Conservation (phyloP, 2,329 filamentous ascomycete genomes). For the Aspergillus udagawae region DNA sequence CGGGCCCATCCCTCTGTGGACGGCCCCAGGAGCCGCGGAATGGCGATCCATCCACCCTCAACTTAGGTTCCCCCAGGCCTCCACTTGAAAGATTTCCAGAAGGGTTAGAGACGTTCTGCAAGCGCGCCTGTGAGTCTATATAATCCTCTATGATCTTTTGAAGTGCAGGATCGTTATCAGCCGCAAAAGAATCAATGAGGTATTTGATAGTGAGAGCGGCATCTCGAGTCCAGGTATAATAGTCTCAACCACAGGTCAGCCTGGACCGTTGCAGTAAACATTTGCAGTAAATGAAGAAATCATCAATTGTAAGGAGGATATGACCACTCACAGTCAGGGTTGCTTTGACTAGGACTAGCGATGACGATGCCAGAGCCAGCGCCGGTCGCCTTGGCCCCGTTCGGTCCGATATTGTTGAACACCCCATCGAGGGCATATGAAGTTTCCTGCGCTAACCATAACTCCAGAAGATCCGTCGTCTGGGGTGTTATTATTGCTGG, state of each 20-base stretch:
- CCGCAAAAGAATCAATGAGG: constrained; percentile 61
- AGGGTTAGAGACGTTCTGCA: constrained; percentile 66
- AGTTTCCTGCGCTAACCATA: constrained; percentile 45
- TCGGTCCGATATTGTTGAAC: constrained; percentile 54
- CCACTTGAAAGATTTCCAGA: constrained; percentile 53
- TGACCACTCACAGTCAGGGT: constrained; percentile 49
- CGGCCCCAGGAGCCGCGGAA: constrained; percentile 68
- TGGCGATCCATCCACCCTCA: constrained; percentile 58
- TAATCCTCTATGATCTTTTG: constrained; percentile 64
- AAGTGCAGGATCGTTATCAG: constrained; percentile 56
- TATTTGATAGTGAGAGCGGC: constrained; percentile 68
- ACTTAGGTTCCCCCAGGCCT: constrained; percentile 70
- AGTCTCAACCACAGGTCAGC: constrained; percentile 50
- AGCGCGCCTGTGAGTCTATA: constrained; percentile 60
- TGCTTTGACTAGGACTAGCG: constrained; percentile 52
- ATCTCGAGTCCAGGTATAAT: constrained; percentile 75
- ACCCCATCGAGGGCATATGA: constrained; percentile 51
- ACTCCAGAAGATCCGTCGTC: constrained; percentile 15
- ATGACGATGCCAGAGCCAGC: constrained; percentile 51
- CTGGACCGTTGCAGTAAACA: background rate
- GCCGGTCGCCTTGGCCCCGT: constrained; percentile 47
- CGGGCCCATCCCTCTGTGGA: constrained; percentile 75
- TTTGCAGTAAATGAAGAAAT: background rate
- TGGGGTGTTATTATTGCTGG: background rate
- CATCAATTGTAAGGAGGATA: constrained; percentile 1